These are phyloP conservation scores for Venturiaceae sp. DNA, from an alignment of 2,329 filamentous ascomycete species.

Conservation along the genomic window DNA sequence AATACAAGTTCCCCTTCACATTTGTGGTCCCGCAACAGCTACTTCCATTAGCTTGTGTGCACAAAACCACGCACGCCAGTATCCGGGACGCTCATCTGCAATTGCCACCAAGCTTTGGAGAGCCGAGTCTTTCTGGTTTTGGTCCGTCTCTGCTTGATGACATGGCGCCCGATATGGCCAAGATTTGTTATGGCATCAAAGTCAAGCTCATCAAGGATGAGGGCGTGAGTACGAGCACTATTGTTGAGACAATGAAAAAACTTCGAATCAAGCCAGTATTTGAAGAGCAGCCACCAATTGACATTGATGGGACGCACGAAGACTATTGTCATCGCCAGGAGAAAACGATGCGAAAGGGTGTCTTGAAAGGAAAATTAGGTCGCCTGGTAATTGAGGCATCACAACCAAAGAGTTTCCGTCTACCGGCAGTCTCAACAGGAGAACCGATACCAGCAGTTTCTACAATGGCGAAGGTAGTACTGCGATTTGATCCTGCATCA, in stretches of 20 bases:
- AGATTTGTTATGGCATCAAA: conserved; percentile 47
- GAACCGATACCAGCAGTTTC: conserved; percentile 32
- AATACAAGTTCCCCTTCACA: conserved; percentile 51
- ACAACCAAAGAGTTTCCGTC: conserved; percentile 47
- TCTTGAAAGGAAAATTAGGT: conserved; percentile 50
- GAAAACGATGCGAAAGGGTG: conserved; percentile 49
- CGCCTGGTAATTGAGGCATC: conserved; percentile 45
- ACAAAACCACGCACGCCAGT: conserved; percentile 39
- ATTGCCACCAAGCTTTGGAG: conserved; percentile 53
- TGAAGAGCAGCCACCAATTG: conserved; percentile 49
- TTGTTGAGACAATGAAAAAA: conserved; percentile 44
- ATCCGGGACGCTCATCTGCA: conserved; percentile 46
- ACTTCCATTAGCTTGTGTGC: conserved; percentile 49
- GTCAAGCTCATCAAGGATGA: conserved; percentile 34
- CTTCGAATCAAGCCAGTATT: conserved; percentile 50
- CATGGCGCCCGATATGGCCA: conserved; percentile 52
- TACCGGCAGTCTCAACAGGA: conserved; percentile 29
- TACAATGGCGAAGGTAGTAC: conserved; percentile 44
- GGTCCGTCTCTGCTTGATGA: conserved; percentile 47
- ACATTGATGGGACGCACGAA: conserved; percentile 24
- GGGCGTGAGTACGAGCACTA: conserved; percentile 23
- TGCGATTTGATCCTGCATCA: conserved; percentile 51
- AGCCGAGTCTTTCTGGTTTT: conserved; percentile 41
- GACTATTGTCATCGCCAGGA: conserved; percentile 47
- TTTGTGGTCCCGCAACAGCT: conserved; percentile 54